Percentiles rank a stretch among this genome's conserved stretches.
These are phyloP conservation scores for Stachybotrys echinatus DNA, from an alignment of 2,329 filamentous ascomycete genomes.

Conservation along the genomic window DNA sequence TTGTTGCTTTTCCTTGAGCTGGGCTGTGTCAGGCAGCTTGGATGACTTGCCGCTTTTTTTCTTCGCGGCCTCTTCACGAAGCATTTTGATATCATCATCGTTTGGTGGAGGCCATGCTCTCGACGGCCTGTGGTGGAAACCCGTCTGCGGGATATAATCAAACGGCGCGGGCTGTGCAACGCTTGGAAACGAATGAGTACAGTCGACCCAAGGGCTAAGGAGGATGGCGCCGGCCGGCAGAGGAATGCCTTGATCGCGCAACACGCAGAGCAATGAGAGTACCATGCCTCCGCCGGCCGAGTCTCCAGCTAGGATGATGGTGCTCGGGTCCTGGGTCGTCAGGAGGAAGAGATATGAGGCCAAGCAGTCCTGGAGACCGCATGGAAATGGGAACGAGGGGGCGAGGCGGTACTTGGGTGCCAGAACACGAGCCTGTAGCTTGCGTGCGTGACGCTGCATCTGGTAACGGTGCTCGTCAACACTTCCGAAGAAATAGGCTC, in stretches of 20 bases:
- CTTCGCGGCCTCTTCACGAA: conserved; percentile 46
- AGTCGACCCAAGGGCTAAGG: conserved; percentile 92
- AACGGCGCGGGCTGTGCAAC: conserved; percentile 65
- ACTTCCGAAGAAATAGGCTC: conserved; percentile 92
- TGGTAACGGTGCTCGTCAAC: conserved; percentile 98
- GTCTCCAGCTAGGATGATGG: conserved; percentile 85
- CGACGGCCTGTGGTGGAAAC: conserved; percentile 88
- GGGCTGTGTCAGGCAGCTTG: conserved; percentile 12
- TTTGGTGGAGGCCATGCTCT: conserved; percentile 90
- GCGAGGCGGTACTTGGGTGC: conserved; percentile 83
- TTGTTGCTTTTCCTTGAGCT: conserved; percentile 27
- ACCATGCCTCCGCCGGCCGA: conserved; percentile 93
- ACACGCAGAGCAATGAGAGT: conserved; percentile 68
- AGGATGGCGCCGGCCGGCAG: conserved; percentile 85
- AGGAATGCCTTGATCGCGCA: conserved; percentile 79
- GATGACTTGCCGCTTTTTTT: conserved; percentile 18
- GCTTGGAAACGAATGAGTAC: conserved; percentile 94
- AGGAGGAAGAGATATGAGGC: conserved; percentile 83
- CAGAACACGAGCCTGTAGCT: conserved; percentile 84
- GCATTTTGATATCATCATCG: conserved; percentile 60
- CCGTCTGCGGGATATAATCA: conserved; percentile 84
- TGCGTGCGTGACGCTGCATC: conserved; percentile 90
- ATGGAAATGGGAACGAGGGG: conserved; percentile 94
- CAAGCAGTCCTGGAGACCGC: conserved; percentile 83
- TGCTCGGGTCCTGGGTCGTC: conserved; percentile 67